These are phyloP conservation scores for Trematosphaeria pertusa DNA, from an alignment of 2,329 filamentous ascomycete genomes.

Conservation along the genomic window DNA sequence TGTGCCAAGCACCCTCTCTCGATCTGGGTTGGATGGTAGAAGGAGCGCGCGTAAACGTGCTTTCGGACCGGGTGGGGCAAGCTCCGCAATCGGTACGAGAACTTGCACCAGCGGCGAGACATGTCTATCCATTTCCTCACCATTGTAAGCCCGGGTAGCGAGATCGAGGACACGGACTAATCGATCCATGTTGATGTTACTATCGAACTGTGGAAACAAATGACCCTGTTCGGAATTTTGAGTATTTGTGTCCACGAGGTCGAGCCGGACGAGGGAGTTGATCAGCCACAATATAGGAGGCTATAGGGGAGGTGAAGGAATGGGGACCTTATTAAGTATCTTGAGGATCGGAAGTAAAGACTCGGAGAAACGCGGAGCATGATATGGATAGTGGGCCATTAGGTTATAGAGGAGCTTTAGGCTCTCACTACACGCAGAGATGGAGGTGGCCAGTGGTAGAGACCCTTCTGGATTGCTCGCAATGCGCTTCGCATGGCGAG, in stretches of 20 bases:
- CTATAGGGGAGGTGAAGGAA: slow-evolving; percentile 4
- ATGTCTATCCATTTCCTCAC: slow-evolving; percentile 4
- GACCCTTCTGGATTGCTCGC: slow-evolving; percentile 1
- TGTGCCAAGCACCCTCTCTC: slow-evolving; percentile 4
- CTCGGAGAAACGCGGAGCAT: slow-evolving; percentile 4
- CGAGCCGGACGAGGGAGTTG: slow-evolving; percentile 3
- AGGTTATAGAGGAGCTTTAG: slow-evolving; percentile 4
- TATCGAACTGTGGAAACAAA: slow-evolving; percentile 4
- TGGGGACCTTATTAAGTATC: slow-evolving; percentile 4
- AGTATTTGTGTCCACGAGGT: slow-evolving; percentile 4
- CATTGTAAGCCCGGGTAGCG: slow-evolving; percentile 3
- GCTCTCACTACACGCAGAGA: slow-evolving; percentile 5
- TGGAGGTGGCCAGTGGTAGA: slow-evolving; percentile 3
- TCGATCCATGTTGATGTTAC: slow-evolving; percentile 5
- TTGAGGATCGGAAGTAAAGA: slow-evolving; percentile 5
- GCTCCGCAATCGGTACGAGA: slow-evolving; percentile 3
- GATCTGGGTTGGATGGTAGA: slow-evolving; percentile 1
- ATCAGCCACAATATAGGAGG: slow-evolving; percentile 4
- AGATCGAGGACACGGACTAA: slow-evolving; percentile 2
- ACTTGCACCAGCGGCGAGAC: slow-evolving; percentile 3
- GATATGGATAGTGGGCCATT: slow-evolving; percentile 5
- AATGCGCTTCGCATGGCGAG: slow-evolving; percentile 2
- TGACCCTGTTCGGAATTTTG: slow-evolving; percentile 1
- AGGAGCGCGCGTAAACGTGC: slow-evolving; percentile 3
- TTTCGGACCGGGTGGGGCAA: slow-evolving; percentile 4